These are phyloP conservation scores for Amaranthus tricolor DNA, from an alignment of 179 eudicot species.

Conservation along the genomic window DNA sequence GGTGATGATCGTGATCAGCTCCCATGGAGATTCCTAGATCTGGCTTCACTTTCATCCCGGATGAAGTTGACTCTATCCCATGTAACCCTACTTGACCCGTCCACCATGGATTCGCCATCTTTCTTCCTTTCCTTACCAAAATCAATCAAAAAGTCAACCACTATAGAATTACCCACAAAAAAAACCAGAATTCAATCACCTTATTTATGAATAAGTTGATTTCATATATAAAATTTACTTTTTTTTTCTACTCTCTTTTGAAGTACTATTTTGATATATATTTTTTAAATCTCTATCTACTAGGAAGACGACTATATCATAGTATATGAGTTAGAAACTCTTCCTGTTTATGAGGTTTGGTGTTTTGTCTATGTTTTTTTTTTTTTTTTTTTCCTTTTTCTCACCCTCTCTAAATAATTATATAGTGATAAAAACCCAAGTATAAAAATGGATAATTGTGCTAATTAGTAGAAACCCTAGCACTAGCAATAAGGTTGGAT, in stretches of 20 bases:
- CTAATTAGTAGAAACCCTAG: background rate
- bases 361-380: background rate
- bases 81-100: conserved; percentile 38
- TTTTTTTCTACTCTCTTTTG: background rate
- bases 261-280: background rate
- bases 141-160: background rate
- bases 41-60: conserved; percentile 30
- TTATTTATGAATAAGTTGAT: background rate
- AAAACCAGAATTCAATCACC: background rate
- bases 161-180: background rate
- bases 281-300: background rate
- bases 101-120: conserved; percentile 59
- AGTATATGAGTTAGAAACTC: conserved; percentile 21
- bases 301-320: conserved; percentile 3
- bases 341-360: conserved; percentile 30
- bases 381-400: background rate
- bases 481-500: background rate
- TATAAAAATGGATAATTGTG: background rate
- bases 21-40: conserved; percentile 45
- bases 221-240: background rate
- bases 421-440: background rate
- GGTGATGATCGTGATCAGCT: background rate
- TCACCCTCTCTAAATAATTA: background rate
- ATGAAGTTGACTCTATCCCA: conserved; percentile 31
- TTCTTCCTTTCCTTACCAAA: background rate